A percentile compares a stretch with the other conserved stretches of the same genome.
Conservation (phyloP, 805 yeast genomes). For the Debaryomyces prosopidis region DNA sequence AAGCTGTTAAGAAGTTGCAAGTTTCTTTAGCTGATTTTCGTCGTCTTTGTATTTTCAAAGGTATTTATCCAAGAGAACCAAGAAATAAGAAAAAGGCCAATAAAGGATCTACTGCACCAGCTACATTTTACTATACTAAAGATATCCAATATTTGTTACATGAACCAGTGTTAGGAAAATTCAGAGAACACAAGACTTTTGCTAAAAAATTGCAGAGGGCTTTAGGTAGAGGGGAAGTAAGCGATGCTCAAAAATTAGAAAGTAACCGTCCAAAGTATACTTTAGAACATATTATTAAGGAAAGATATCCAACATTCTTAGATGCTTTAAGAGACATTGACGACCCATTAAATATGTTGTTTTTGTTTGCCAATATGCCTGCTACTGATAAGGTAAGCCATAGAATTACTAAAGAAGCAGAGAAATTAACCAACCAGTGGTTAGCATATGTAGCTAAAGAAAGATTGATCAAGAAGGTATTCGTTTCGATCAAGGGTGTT, state of each 20-base stretch:
- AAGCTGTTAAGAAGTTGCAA: slow-evolving; percentile 89
- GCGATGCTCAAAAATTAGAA: slow-evolving; percentile 85
- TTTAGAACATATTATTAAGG: slow-evolving; percentile 88
- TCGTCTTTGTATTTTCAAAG: slow-evolving; percentile 95
- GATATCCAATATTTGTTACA: slow-evolving; percentile 94
- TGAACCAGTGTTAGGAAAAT: slow-evolving; percentile 88
- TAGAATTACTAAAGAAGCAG: slow-evolving; percentile 85
- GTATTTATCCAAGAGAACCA: slow-evolving; percentile 96
- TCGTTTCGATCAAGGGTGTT: slow-evolving; percentile 95
- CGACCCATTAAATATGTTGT: slow-evolving; percentile 93
- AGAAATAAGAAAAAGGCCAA: slow-evolving; percentile 94
- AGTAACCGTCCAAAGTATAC: slow-evolving; percentile 79
- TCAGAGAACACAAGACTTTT: slow-evolving; percentile 94
- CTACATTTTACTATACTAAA: slow-evolving; percentile 89
- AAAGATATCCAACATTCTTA: slow-evolving; percentile 89
- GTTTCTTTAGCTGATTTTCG: slow-evolving; percentile 95
- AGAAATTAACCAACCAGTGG: slow-evolving; percentile 89
- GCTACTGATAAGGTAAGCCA: slow-evolving; percentile 83
- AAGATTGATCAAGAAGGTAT: slow-evolving; percentile 78
- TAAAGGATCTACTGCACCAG: slow-evolving; percentile 96
- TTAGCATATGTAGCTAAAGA: slow-evolving; percentile 88
- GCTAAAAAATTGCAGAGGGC: slow-evolving; percentile 88
- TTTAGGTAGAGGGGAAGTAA: slow-evolving; percentile 87
- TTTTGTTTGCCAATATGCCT: slow-evolving; percentile 91
- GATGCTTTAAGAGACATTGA: slow-evolving; percentile 94